These are phyloP conservation scores for Trypanosoma rangeli DNA, from an alignment of 208 protist species.

Conservation along the genomic window DNA sequence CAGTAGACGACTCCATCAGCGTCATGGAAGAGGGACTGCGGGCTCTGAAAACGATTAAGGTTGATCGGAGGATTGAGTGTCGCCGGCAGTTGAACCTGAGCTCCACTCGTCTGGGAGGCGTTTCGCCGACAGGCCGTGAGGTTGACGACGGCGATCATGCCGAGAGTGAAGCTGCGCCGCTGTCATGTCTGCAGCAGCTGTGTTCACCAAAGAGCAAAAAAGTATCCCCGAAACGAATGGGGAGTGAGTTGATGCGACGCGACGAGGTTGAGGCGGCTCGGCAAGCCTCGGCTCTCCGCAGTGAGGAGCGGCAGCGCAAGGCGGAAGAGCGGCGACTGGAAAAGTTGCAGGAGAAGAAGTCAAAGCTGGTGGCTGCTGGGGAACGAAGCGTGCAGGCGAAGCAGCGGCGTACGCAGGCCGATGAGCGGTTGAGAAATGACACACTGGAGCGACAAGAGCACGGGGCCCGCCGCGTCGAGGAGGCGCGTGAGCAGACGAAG, in stretches of 20 bases:
- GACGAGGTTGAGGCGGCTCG: constrained; percentile 69
- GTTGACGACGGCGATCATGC: constrained; percentile 15
- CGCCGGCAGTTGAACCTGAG: constrained; percentile 26
- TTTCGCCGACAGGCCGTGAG: constrained; percentile 33
- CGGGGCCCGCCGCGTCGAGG: constrained; percentile 63
- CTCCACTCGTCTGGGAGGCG: constrained; percentile 11
- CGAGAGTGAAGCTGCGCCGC: constrained; percentile 10
- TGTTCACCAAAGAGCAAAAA: constrained; percentile 37
- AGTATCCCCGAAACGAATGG: constrained; percentile 46
- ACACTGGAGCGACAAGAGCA: constrained; percentile 65
- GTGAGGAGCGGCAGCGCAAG: constrained; percentile 79
- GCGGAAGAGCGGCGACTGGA: constrained; percentile 80
- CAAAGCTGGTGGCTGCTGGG: constrained; percentile 57
- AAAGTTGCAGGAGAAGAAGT: constrained; percentile 65
- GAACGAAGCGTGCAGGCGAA: constrained; percentile 52
- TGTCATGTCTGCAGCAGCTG: constrained; percentile 10
- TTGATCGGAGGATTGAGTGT: constrained; percentile 53
- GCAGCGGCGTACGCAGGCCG: constrained; percentile 64
- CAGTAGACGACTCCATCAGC: constrained; percentile 67
- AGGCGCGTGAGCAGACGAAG: constrained; percentile 63
- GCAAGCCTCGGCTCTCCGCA: constrained; percentile 68
- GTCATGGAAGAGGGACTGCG: constrained; percentile 65
- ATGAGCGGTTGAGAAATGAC: constrained; percentile 51
- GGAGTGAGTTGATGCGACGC: constrained; percentile 21
- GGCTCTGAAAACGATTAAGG: constrained; percentile 61